A percentile compares a stretch with the other conserved stretches of the same genome.
phyloP scores from a whole-genome alignment of 2,329 filamentous ascomycete genomes.

The Sphaerulina populicola region DNA sequence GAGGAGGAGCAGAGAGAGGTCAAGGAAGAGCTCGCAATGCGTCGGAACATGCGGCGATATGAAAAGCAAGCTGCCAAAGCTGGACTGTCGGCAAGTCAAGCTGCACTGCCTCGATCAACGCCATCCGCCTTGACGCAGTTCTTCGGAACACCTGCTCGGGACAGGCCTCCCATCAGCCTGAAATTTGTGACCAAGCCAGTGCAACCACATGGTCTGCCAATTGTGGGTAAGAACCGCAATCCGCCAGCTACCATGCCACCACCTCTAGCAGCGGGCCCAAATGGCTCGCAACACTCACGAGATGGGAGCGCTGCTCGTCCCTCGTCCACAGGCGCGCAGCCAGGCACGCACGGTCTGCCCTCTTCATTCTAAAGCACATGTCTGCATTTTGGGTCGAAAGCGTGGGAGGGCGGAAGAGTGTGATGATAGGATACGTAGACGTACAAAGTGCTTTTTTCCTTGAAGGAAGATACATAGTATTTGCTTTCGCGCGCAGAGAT shows the following conservation, averaged over 20 bases:
- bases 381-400: background rate
- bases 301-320: background rate
- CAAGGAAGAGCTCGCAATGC: constrained; percentile 34
- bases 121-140: background rate
- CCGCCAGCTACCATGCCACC: background rate
- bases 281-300: background rate
- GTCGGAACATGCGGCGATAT: constrained; percentile 43
- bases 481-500: background rate
- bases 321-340: background rate
- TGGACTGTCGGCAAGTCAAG: constrained; percentile 45
- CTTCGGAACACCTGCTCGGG: background rate
- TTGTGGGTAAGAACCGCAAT: background rate
- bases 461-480: background rate
- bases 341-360: background rate
- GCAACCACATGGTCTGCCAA: constrained; percentile 3
- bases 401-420: background rate
- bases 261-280: background rate
- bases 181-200: background rate
- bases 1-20: constrained; percentile 28
- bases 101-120: constrained; percentile 5
- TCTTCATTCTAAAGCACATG: background rate
- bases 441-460: background rate
- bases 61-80: constrained; percentile 55
- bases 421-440: background rate
- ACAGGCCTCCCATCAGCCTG: background rate